These are phyloP conservation scores for Ogataea hybrid DNA, from an alignment of 1,139 yeast genomes.

Conservation along the genomic window DNA sequence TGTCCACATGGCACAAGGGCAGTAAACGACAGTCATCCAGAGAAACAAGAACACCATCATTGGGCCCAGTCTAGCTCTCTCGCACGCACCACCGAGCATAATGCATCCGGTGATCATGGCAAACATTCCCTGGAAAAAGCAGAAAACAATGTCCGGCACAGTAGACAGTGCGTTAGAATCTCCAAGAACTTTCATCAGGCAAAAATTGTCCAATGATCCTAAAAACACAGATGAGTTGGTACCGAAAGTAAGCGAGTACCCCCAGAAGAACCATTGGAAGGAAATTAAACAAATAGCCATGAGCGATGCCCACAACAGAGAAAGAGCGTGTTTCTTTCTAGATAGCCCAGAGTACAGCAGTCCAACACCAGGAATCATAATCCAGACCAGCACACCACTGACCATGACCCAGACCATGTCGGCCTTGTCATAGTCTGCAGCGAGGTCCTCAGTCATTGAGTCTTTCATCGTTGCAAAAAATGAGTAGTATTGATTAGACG, in stretches of 20 bases:
- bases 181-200: slow-evolving; percentile 76
- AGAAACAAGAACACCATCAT: slow-evolving; percentile 91
- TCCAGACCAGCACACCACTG: slow-evolving; percentile 78
- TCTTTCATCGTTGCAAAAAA: slow-evolving; percentile 33
- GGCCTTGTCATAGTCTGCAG: slow-evolving; percentile 67
- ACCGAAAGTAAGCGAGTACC: slow-evolving; percentile 84
- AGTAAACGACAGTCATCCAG: slow-evolving; percentile 96
- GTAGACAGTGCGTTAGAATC: slow-evolving; percentile 64
- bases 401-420: slow-evolving; percentile 90
- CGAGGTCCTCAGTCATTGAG: slow-evolving; percentile 68
- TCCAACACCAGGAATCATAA: slow-evolving; percentile 95
- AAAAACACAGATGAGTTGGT: slow-evolving; percentile 62
- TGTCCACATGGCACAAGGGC: slow-evolving; percentile 95
- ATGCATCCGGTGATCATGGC: slow-evolving; percentile 89
- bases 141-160: slow-evolving; percentile 83
- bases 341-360: slow-evolving; percentile 86
- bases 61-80: slow-evolving; percentile 94
- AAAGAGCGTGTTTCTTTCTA: slow-evolving; percentile 87
- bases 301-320: slow-evolving; percentile 90
- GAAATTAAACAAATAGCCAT: slow-evolving; percentile 80
- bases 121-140: slow-evolving; percentile 94
- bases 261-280: slow-evolving; percentile 99
- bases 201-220: slow-evolving; percentile 79
- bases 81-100: slow-evolving; percentile 97
- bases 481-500: not conserved